Conservation (phyloP, 106 monocot genomes). For the Acorus gramineus region DNA sequence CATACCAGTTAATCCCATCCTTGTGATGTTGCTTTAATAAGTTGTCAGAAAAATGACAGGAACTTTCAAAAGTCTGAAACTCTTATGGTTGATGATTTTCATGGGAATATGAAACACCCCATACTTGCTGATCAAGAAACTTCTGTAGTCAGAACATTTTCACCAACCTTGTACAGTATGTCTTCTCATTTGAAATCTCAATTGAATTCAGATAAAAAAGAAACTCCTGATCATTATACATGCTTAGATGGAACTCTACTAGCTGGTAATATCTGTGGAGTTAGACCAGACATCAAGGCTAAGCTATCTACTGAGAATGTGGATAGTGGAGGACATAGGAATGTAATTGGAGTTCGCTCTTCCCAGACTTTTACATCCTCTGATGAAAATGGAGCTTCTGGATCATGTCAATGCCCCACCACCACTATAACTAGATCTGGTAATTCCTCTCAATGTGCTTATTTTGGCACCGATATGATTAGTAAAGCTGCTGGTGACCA, state of each 20-base stretch:
- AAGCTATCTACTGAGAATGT: background rate
- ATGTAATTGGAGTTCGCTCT: background rate
- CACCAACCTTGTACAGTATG: no score
- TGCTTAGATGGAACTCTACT: no score
- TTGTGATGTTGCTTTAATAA: background rate
- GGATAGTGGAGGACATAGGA: background rate
- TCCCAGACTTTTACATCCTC: background rate
- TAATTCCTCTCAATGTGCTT: constrained; percentile 1
- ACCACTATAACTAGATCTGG: constrained; percentile 4
- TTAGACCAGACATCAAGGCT: no score
- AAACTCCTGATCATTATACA: no score
- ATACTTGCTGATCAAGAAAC: constrained; percentile 13
- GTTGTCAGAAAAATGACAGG: constrained; percentile 1
- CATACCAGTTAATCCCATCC: no score
- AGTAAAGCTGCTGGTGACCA: constrained; percentile 8
- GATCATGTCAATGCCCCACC: constrained; percentile 6
- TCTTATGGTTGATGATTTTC: no score
- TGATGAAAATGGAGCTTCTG: constrained; percentile 4
- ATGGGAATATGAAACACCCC: constrained; percentile 4
- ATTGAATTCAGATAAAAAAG: no score
- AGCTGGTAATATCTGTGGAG: no score
- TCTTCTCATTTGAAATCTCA: no score
- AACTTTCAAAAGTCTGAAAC: constrained; percentile 1
- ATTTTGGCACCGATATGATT: background rate
- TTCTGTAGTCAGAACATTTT: constrained; percentile 4